phyloP scores from a whole-genome alignment of 768 basidiomycete species.

The Agaricus blazei region DNA sequence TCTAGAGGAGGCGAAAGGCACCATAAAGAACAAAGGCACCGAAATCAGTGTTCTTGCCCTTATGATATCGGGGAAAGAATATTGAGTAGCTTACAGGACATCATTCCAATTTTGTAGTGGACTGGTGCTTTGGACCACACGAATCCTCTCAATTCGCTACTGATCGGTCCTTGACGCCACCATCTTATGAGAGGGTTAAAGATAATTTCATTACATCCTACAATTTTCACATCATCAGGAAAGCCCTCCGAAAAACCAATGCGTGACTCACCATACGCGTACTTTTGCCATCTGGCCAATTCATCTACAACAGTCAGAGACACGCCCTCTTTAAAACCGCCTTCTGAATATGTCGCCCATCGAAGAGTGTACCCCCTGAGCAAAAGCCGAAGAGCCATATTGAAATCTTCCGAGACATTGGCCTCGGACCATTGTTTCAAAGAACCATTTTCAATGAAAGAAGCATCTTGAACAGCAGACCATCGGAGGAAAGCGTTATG shows the following conservation, averaged over 20 bases:
- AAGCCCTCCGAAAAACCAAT: background rate
- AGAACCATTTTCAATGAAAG: conserved; percentile 61
- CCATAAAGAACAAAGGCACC: background rate
- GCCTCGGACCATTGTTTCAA: conserved; percentile 71
- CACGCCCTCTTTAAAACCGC: conserved; percentile 89
- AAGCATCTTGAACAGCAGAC: conserved; percentile 83
- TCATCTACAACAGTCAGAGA: conserved; percentile 85
- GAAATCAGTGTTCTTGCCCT: background rate
- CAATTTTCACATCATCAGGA: conserved; percentile 9
- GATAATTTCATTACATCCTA: conserved; percentile 69
- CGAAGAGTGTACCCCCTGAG: conserved; percentile 68
- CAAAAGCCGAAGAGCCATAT: conserved; percentile 66
- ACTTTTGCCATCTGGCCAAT: conserved; percentile 87
- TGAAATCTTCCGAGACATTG: conserved; percentile 81
- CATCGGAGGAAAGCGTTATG: conserved; percentile 87
- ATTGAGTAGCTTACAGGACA: conserved; percentile 44
- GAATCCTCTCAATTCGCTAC: conserved; percentile 64
- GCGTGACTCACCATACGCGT: conserved; percentile 39
- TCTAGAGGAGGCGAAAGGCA: conserved; percentile 20
- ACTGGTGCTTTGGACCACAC: conserved; percentile 73
- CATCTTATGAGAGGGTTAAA: conserved; percentile 80
- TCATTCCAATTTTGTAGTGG: conserved; percentile 80
- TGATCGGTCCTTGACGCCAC: conserved; percentile 78
- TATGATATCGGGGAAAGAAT: background rate
- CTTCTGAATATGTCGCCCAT: conserved; percentile 81